Conservation (phyloP, 306 rosid genomes). For the Dalbergia oliveri region DNA sequence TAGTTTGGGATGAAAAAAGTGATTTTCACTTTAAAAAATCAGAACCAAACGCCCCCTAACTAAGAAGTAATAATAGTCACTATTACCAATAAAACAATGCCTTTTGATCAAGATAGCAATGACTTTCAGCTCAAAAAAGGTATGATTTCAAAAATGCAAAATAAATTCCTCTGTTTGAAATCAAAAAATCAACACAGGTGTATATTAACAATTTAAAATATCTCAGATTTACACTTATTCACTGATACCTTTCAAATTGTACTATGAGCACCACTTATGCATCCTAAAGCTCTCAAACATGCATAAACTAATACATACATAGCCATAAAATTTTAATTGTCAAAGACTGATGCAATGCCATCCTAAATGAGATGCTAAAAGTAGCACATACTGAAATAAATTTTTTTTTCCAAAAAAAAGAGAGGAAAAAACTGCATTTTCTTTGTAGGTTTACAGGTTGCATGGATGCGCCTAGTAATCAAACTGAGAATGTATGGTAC, state of each 20-base stretch:
- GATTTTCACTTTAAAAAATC: too few species aligned
- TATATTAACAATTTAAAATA: conserved; percentile 27
- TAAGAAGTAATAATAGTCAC: conserved; percentile 8
- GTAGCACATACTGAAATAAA: background rate
- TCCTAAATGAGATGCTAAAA: conserved; percentile 15
- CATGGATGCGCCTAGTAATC: conserved; percentile 17
- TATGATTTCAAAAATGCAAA: conserved; percentile 18
- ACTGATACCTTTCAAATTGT: conserved; percentile 34
- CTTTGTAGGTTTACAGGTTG: conserved; percentile 29
- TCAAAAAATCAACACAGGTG: conserved; percentile 14
- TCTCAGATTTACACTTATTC: background rate
- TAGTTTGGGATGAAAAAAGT: too few species aligned
- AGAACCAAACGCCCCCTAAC: background rate
- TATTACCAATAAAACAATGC: conserved; percentile 18
- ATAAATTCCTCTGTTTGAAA: conserved; percentile 1
- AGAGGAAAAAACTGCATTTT: conserved; percentile 3
- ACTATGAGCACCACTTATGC: conserved; percentile 33
- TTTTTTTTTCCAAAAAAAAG: background rate
- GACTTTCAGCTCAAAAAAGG: background rate
- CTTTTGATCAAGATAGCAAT: conserved; percentile 33
- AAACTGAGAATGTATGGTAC: conserved; percentile 33
- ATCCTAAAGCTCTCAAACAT: conserved; percentile 17
- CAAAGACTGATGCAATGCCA: conserved; percentile 20
- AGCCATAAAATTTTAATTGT: conserved; percentile 29
- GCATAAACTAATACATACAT: background rate